A percentile compares a stretch with the other conserved stretches of the same genome.
These are phyloP conservation scores for Brassica incana DNA, from an alignment of 345 rosid species.

Conservation along the genomic window DNA sequence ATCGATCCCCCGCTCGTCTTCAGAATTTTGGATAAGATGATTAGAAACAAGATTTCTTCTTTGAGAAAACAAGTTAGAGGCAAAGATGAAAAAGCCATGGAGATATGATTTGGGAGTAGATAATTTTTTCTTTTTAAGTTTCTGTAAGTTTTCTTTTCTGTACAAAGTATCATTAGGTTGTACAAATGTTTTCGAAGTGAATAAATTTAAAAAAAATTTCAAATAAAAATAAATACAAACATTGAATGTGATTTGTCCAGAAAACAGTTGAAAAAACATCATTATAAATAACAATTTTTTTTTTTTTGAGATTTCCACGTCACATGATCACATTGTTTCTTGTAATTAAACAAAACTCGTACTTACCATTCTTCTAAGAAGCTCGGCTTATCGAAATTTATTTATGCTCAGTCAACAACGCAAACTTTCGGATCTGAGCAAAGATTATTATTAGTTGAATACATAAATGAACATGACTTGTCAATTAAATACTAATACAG, in stretches of 20 bases:
- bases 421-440: conserved; percentile 30
- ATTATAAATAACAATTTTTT: background rate
- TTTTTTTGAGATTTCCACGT: background rate
- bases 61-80: no score
- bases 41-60: no score
- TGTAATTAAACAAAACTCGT: background rate
- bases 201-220: no score
- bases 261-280: background rate
- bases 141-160: no score
- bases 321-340: background rate
- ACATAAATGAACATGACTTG: conserved; percentile 1
- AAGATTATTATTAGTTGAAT: background rate
- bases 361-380: background rate
- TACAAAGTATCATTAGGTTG: no score
- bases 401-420: conserved; percentile 18
- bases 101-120: no score
- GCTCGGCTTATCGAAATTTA: background rate
- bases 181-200: no score
- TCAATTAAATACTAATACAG: conserved; percentile 1
- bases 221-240: background rate
- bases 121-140: no score
- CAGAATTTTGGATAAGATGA: no score
- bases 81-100: no score
- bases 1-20: no score
- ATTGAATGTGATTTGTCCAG: background rate